A percentile compares a stretch with the other conserved stretches of the same genome.
Conservation (phyloP, 345 rosid species). For the Salix brachista region DNA sequence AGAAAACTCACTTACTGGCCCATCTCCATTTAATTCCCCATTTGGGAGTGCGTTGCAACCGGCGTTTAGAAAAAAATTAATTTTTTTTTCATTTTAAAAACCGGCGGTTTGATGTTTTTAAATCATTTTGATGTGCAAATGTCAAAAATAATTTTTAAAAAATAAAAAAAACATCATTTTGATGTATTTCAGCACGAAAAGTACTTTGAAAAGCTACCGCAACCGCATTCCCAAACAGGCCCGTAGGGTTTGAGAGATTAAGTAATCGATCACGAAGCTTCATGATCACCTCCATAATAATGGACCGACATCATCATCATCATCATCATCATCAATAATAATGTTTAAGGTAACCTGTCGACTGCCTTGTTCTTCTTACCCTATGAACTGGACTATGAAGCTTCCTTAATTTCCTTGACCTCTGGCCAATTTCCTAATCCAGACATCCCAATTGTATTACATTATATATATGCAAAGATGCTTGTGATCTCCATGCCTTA, state of each 20-base stretch:
- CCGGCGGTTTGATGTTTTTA: no score
- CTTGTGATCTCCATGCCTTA: conserved; percentile 22
- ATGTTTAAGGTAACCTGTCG: background rate
- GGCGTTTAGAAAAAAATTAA: no score
- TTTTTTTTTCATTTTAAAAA: no score
- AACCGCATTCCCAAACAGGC: no score
- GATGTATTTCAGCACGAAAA: no score
- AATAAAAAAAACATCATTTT: no score
- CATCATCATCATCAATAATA: background rate
- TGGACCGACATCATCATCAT: background rate
- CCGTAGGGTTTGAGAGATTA: no score
- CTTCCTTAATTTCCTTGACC: conserved; percentile 27
- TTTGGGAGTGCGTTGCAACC: no score
- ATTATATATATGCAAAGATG: conserved; percentile 20
- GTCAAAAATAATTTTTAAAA: no score
- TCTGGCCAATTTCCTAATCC: conserved; percentile 24
- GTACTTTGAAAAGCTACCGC: no score
- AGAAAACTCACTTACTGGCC: background rate
- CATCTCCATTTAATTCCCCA: background rate
- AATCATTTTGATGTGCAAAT: no score
- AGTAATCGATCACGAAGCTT: background rate
- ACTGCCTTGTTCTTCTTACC: conserved; percentile 3
- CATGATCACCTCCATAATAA: conserved; percentile 4
- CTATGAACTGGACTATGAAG: conserved; percentile 6
- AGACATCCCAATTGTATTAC: conserved; percentile 18